Base-by-base conservation (phyloP, 768 basidiomycete species). In the Calocera viscosa region DNA sequence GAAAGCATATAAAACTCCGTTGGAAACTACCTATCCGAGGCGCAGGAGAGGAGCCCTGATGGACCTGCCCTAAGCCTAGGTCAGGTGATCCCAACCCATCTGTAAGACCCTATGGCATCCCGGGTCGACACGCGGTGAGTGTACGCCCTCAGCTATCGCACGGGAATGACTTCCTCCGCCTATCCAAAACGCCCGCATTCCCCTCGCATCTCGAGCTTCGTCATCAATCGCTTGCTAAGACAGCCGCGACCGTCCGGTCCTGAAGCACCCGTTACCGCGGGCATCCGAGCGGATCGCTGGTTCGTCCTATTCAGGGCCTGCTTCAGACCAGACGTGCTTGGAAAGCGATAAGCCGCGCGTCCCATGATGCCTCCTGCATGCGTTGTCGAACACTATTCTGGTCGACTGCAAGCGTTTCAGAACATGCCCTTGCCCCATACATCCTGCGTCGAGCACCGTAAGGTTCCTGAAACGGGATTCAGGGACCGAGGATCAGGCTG, bases 31-130 rank as follows among this genome's bases (percentile, higher is more conserved):
- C 53, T 28, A 10, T 11, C 26, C 2, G 11, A 10, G 10, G 30
- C 16, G 2, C 30, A 60, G 53, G 53, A 7, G 14, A 60, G 26
- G 10, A 26, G 7, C 14, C 24, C 24, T 60, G 11, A 32, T 32
- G 2, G 14, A 10, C 53, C 53, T 28, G 30, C 53, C 24, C 30
- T 26, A 60, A 5, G 53, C 10, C 24, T 60, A 47, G 2, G 11
- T 5, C 53, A 60, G 53, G 53, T 26, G 26, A 60, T 60, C 10
- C 30, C 26, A 10, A 5, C 3, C 16, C 26, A 32, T 30, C 24
- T 60, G 53, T 28, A 60, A 60, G 53, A 60, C 53, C 53, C 53
- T 60, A 28, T 26, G 53, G 8, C 43, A 60, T 26, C 24, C 53
- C 16, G n/a, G n/a, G n/a, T n/a, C n/a, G n/a, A n/a, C 30, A 60